A percentile compares a stretch with the other conserved stretches of the same genome.
phyloP scores from a whole-genome alignment of 495 filamentous ascomycete species.

The Penicillium parvum region DNA sequence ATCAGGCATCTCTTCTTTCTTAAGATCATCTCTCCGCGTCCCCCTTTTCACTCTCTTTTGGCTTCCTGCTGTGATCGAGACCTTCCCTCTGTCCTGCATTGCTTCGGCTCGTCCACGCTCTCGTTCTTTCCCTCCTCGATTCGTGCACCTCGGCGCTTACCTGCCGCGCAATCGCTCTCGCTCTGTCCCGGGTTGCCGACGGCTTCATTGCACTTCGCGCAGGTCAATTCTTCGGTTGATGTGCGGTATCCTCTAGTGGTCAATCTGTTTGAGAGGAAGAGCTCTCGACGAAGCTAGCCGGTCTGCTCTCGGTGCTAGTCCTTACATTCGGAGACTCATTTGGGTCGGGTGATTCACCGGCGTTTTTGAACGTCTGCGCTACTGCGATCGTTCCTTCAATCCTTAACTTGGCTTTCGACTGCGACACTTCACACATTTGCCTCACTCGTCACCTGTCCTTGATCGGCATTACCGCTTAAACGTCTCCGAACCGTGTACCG shows the following conservation, averaged over 20 bases:
- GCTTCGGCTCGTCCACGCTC: conserved; percentile 1
- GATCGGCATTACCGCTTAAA: not conserved
- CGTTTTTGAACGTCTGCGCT: conserved; percentile 3
- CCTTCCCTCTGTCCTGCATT: conserved; percentile 10
- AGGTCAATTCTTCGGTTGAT: conserved; percentile 7
- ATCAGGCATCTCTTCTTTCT: conserved; percentile 9
- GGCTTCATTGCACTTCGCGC: conserved; percentile 3
- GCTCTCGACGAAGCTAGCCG: not conserved
- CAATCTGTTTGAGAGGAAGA: not conserved
- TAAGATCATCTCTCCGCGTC: conserved; percentile 1
- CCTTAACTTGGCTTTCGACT: not conserved
- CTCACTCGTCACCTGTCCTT: not conserved
- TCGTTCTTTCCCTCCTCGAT: too few relatives aligned
- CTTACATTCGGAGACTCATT: conserved; percentile 1
- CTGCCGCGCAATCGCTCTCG: conserved; percentile 20
- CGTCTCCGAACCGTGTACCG: conserved; percentile 3
- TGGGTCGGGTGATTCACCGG: conserved; percentile 4
- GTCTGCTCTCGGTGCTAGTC: conserved; percentile 4
- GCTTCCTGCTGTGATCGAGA: not conserved
- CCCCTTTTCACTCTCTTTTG: conserved; percentile 11
- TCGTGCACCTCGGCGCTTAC: conserved; percentile 20
- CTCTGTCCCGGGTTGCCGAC: conserved; percentile 4
- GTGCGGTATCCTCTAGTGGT: conserved; percentile 1
- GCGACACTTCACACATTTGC: not conserved
- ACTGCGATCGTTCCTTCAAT: not conserved